These are phyloP conservation scores for Boletus reticuloceps DNA, from an alignment of 768 basidiomycete genomes.

Conservation along the genomic window DNA sequence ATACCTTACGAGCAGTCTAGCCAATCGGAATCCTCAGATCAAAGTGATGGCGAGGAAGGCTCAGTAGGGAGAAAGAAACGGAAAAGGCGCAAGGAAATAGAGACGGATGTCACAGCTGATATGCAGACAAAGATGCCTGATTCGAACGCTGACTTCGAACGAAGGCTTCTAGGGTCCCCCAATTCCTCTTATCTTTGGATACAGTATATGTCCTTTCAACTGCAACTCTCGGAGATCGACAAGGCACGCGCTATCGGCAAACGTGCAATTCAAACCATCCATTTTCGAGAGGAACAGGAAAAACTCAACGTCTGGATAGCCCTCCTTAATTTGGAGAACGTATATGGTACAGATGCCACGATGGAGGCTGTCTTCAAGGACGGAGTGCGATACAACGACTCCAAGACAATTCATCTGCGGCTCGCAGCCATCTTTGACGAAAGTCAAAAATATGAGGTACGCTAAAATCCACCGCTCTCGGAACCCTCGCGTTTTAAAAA, in stretches of 20 bases:
- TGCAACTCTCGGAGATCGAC: slow-evolving; percentile 94
- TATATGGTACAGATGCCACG: slow-evolving; percentile 82
- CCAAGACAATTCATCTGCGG: slow-evolving; percentile 85
- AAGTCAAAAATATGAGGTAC: slow-evolving; percentile 76
- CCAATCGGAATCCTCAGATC: slow-evolving; percentile 44
- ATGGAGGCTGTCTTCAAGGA: slow-evolving; percentile 86
- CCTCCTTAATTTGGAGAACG: slow-evolving; percentile 89
- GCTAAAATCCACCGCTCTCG: slow-evolving; percentile 10
- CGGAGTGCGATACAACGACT: slow-evolving; percentile 86
- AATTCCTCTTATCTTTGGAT: slow-evolving; percentile 99
- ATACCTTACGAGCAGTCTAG: slow-evolving; percentile 37
- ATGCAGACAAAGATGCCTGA: slow-evolving; percentile 84
- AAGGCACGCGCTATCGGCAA: slow-evolving; percentile 88
- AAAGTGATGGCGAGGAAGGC: slow-evolving; percentile 28
- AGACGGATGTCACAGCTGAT: slow-evolving; percentile 81
- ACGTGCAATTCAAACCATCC: slow-evolving; percentile 83
- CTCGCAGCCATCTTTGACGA: slow-evolving; percentile 83
- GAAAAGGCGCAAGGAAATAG: slow-evolving; percentile 66
- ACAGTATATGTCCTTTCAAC: slow-evolving; percentile 98
- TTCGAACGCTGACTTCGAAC: slow-evolving; percentile 93
- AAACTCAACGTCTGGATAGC: slow-evolving; percentile 98
- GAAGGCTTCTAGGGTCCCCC: slow-evolving; percentile 87
- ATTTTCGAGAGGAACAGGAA: slow-evolving; percentile 94
- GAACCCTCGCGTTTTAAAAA: background rate
- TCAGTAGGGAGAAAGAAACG: slow-evolving; percentile 54